Evolutionary conservation across 1,139 yeast genomes (phyloP).

Genomic region (Trichomonascaceae sp.): DNA sequence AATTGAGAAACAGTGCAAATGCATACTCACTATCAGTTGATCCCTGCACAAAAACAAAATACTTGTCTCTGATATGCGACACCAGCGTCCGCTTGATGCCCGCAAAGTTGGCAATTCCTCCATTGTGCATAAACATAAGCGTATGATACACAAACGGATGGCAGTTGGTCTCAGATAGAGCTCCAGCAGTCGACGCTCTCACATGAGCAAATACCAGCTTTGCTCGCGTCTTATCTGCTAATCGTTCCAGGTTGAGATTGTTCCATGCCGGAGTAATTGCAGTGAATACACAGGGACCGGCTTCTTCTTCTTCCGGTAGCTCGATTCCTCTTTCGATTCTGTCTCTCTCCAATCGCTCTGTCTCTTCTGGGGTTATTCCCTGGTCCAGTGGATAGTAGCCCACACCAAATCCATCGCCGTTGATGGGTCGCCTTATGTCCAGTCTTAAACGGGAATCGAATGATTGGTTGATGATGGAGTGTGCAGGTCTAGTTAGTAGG

Average conservation of each 20-base stretch:
- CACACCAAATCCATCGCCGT: conserved; percentile 97
- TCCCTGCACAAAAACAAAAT: conserved; percentile 73
- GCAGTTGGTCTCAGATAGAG: conserved; percentile 84
- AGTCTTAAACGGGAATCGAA: conserved; percentile 80
- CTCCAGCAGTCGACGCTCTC: conserved; percentile 92
- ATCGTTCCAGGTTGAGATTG: conserved; percentile 71
- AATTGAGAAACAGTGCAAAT: conserved; percentile 76
- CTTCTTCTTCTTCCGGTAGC: conserved; percentile 21
- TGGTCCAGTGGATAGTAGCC: conserved; percentile 57
- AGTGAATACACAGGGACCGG: conserved; percentile 71
- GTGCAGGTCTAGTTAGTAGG: conserved; percentile 86
- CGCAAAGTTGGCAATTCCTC: conserved; percentile 67
- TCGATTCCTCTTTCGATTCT: conserved; percentile 33
- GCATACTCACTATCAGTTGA: conserved; percentile 94
- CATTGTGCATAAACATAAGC: conserved; percentile 95
- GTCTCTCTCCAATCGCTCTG: conserved; percentile 14
- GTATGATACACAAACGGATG: conserved; percentile 83
- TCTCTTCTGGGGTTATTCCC: conserved; percentile 40
- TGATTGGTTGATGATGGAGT: conserved; percentile 81
- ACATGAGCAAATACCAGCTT: conserved; percentile 87
- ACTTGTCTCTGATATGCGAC: conserved; percentile 64
- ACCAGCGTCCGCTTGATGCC: conserved; percentile 62
- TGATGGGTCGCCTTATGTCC: conserved; percentile 81
- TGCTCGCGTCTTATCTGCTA: conserved; percentile 80
- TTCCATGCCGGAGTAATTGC: conserved; percentile 96